Percentiles rank a stretch among this genome's conserved stretches.
phyloP scores from a whole-genome alignment of 2,329 filamentous ascomycete species.

The Aureobasidium leucospermi region DNA sequence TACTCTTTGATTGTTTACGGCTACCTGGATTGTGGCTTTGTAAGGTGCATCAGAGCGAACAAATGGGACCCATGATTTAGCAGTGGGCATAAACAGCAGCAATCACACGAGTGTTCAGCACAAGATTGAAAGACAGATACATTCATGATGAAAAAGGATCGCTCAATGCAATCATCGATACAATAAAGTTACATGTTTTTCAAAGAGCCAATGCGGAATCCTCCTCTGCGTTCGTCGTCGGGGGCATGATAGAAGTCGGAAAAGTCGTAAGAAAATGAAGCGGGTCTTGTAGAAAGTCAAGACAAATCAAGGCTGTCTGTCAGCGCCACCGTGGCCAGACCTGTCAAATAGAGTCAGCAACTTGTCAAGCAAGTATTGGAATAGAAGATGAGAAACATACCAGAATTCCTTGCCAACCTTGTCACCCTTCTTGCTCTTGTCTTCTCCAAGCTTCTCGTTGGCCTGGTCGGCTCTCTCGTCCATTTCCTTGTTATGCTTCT shows the following conservation, averaged over 20 bases:
- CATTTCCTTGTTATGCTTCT: conserved; percentile 39
- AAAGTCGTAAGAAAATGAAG: neutral
- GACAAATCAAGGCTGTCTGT: conserved; percentile 11
- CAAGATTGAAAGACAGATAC: too few relatives aligned
- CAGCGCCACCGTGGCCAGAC: conserved; percentile 12
- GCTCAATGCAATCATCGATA: neutral
- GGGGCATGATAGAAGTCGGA: conserved; percentile 2
- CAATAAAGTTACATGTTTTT: conserved; percentile 7
- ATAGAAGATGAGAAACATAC: conserved; percentile 14
- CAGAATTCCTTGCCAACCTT: conserved; percentile 35
- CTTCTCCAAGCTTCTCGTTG: conserved; percentile 31
- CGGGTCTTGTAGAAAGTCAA: neutral
- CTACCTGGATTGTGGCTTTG: too few relatives aligned
- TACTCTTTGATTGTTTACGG: too few relatives aligned
- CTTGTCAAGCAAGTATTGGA: neutral
- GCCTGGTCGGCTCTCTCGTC: conserved; percentile 35
- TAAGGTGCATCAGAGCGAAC: too few relatives aligned
- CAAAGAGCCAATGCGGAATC: neutral
- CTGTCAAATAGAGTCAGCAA: neutral
- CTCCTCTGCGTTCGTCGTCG: neutral
- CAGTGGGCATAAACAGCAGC: too few relatives aligned
- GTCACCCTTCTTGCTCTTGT: conserved; percentile 35
- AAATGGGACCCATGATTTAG: too few relatives aligned
- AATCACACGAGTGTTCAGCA: too few relatives aligned
- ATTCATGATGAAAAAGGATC: neutral